Evolutionary conservation across 1,284 basidiomycete species (phyloP).

Genomic region (Puccinia novopanici): DNA sequence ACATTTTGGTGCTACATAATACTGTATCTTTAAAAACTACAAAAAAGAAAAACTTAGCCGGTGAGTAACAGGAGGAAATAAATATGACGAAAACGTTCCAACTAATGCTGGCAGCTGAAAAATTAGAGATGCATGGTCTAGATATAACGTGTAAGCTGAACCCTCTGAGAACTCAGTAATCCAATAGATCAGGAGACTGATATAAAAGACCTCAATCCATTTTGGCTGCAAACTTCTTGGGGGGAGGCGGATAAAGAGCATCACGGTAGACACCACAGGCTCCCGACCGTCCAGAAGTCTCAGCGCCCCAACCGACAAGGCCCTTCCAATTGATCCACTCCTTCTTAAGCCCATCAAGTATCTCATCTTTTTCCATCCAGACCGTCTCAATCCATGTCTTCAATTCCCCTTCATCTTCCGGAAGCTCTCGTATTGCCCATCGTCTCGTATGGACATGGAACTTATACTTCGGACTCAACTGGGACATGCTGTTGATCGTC

Average conservation of each 20-base stretch:
- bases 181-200: too few relatives aligned
- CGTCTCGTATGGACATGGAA: conserved; percentile 41
- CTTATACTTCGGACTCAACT: conserved; percentile 10
- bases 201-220: neutral
- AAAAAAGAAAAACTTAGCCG: too few relatives aligned
- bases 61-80: too few relatives aligned
- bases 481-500: conserved; percentile 22
- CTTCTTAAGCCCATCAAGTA: conserved; percentile 38
- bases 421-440: conserved; percentile 25
- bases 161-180: neutral
- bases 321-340: conserved; percentile 41
- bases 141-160: neutral
- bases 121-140: too few relatives aligned
- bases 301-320: conserved; percentile 31
- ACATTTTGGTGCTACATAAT: too few relatives aligned
- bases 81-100: too few relatives aligned
- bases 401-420: conserved; percentile 9
- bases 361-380: conserved; percentile 41
- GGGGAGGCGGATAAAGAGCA: neutral
- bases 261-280: conserved; percentile 42
- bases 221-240: neutral
- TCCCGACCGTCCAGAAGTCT: conserved; percentile 2
- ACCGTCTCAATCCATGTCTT: conserved; percentile 29
- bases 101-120: too few relatives aligned
- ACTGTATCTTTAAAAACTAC: too few relatives aligned